Conservation (phyloP, 352 stramenopile species). For the Phytopythium aichiense region DNA sequence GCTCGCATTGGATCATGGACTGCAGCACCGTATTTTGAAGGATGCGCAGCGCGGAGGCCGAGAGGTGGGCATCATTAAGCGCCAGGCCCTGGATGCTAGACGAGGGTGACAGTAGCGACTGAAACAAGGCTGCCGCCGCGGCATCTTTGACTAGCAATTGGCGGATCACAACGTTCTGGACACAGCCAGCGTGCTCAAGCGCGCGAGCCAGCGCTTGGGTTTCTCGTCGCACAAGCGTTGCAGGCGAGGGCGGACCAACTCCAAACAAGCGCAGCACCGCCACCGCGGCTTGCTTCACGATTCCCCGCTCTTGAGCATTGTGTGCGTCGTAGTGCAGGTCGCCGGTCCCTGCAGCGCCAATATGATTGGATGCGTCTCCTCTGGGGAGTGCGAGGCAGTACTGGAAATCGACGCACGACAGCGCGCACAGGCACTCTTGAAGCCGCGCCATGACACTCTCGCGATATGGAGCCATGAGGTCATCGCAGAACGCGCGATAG, state of each 20-base stretch:
- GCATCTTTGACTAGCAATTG: conserved; percentile 37
- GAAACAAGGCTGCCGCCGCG: conserved; percentile 46
- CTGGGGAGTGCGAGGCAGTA: conserved; percentile 46
- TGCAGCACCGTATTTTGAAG: conserved; percentile 56
- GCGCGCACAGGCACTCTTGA: conserved; percentile 36
- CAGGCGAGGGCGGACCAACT: background rate
- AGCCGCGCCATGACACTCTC: conserved; percentile 41
- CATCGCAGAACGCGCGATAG: conserved; percentile 62
- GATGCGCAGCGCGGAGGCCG: conserved; percentile 27
- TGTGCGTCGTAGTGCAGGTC: background rate
- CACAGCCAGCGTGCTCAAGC: conserved; percentile 35
- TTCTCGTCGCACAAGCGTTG: background rate
- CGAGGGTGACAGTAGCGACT: conserved; percentile 32
- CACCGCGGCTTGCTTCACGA: background rate
- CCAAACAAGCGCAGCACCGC: conserved; percentile 1
- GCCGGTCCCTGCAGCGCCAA: background rate
- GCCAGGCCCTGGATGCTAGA: conserved; percentile 35
- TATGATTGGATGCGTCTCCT: conserved; percentile 26
- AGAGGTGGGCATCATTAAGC: conserved; percentile 48
- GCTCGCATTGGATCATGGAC: conserved; percentile 37
- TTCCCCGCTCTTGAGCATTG: background rate
- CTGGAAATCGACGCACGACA: conserved; percentile 52
- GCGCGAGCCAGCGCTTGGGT: conserved; percentile 35
- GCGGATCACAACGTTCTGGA: conserved; percentile 45
- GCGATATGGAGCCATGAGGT: conserved; percentile 40